Evolutionary conservation across 2,329 filamentous ascomycete genomes (phyloP), one percentile per base, ranked within the genome.

Genomic region (Xylaria sp.): DNA sequence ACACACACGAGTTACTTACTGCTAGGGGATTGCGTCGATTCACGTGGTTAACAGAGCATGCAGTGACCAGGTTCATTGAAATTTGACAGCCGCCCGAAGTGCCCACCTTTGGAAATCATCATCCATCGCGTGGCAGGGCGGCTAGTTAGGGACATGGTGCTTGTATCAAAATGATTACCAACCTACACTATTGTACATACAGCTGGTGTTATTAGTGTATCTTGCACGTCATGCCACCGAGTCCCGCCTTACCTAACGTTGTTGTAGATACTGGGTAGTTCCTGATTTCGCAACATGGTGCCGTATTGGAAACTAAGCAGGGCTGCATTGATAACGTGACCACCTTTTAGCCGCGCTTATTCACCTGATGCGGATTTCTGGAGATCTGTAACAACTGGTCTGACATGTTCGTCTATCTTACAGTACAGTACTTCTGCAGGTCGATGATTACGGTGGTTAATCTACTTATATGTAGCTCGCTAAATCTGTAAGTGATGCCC

Each of bases 41-140:
- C 67, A 71, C 69, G 69, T 71, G 69, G 44, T 63, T 55, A 6
- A 57, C 42, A 48, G 55, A 63, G 48, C 61, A 69, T 71, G 69
- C 69, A 68, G 63, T 40, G 63, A 71, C 69, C 32, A 37, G 69
- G 66, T 66, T 71, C 9, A 13, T 59, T 62, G 55, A 68, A 67
- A 65, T 58, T 69, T 71, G 67, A 69, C 67, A 71, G 67, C 69
- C 60, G 58, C 69, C 60, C 57, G n/a, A 63, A 37, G 42, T 63
- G 60, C 12, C 57, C 61, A 60, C 47, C 60, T 21, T 67, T 9
- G 60, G 54, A 66, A 60, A 60, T 29, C 53, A 51, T 64, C 54
- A 32, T 63, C 50, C 50, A 29, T 54, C 59, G 60, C 51, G 53
- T 66, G 63, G 66, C 44, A 62, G 47, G 25, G 51, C 62, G 47